Percentiles rank a stretch among this genome's conserved stretches.
phyloP scores from a whole-genome alignment of 1,139 yeast genomes.

The Hemisphaericaspora xylofermentans region DNA sequence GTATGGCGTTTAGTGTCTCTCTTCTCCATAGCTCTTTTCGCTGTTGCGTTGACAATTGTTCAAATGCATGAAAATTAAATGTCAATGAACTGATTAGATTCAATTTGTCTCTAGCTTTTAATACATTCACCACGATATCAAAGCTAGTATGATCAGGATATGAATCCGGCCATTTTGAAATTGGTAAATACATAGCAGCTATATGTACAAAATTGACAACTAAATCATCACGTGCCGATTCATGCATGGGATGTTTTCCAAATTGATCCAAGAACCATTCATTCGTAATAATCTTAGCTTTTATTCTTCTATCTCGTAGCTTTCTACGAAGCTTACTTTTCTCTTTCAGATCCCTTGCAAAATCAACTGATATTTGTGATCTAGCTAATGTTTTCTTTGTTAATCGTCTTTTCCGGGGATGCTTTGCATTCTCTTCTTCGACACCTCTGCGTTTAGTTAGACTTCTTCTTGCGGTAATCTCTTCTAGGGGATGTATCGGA shows the following conservation, averaged over 20 bases:
- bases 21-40: conserved; percentile 14
- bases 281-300: conserved; percentile 19
- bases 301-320: conserved; percentile 20
- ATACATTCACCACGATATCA: conserved; percentile 6
- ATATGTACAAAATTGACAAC: conserved; percentile 16
- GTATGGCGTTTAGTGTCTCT: conserved; percentile 11
- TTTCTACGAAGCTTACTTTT: conserved; percentile 21
- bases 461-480: conserved; percentile 15
- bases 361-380: conserved; percentile 15
- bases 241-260: conserved; percentile 12
- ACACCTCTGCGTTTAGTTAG: conserved; percentile 14
- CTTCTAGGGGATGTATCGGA: conserved; percentile 18
- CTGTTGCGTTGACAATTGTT: conserved; percentile 8
- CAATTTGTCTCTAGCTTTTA: conserved; percentile 4
- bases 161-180: conserved; percentile 17
- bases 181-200: conserved; percentile 17
- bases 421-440: conserved; percentile 2
- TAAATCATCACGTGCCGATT: conserved; percentile 1
- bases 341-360: conserved; percentile 16
- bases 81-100: conserved; percentile 9
- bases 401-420: conserved; percentile 10
- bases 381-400: conserved; percentile 16
- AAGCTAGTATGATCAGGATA: conserved; percentile 10
- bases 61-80: conserved; percentile 13
- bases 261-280: conserved; percentile 18